These are phyloP conservation scores for Aspergillus wentii DNA, from an alignment of 495 filamentous ascomycete genomes.

Conservation along the genomic window DNA sequence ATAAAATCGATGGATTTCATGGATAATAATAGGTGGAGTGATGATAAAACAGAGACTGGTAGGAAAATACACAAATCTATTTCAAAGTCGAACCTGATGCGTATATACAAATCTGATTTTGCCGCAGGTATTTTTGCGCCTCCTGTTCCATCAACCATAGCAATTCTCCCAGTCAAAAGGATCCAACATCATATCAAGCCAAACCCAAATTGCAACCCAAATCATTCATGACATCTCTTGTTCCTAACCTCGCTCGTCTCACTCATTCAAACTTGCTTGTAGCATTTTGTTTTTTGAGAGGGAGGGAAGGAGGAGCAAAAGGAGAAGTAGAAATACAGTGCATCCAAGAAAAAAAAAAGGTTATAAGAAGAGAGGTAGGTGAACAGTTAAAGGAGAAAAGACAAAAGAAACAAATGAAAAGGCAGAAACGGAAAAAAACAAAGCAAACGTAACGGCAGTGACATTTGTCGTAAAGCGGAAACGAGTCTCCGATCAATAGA, in stretches of 20 bases:
- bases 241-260: background rate
- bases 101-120: slow-evolving; percentile 23
- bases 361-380: background rate
- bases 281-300: too few species aligned
- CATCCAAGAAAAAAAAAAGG: slow-evolving; percentile 6
- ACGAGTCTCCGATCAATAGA: slow-evolving; percentile 6
- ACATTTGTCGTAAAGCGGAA: slow-evolving; percentile 16
- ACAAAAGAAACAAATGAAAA: slow-evolving; percentile 11
- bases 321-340: slow-evolving; percentile 5
- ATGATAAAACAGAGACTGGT: too few species aligned
- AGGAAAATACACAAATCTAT: slow-evolving; percentile 15
- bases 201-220: slow-evolving; percentile 1
- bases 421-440: slow-evolving; percentile 7
- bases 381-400: slow-evolving; percentile 9
- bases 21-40: too few species aligned
- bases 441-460: slow-evolving; percentile 19
- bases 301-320: too few species aligned
- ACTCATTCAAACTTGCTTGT: too few species aligned
- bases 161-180: slow-evolving; percentile 2
- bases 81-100: slow-evolving; percentile 11
- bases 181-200: slow-evolving; percentile 7
- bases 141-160: slow-evolving; percentile 7
- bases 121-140: slow-evolving; percentile 15
- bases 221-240: slow-evolving; percentile 3
- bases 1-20: too few species aligned